Conservation (phyloP, 495 filamentous ascomycete genomes). For the Aspergillus affinis region DNA sequence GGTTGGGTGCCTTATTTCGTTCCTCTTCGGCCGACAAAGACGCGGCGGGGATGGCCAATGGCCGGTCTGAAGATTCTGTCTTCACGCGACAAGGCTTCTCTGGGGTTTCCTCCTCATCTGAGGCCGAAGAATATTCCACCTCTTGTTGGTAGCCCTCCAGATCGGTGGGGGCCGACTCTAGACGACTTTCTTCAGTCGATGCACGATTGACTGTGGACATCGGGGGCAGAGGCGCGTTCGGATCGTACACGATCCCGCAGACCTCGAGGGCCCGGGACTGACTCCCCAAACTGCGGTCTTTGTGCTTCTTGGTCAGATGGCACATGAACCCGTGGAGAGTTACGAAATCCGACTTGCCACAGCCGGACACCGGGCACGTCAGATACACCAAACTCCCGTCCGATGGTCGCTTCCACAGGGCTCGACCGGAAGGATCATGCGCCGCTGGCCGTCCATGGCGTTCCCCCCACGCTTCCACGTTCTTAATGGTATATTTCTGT, state of each 20-base stretch:
- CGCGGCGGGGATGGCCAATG: slow-evolving; percentile 20
- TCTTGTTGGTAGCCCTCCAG: slow-evolving; percentile 34
- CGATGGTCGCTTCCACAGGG: slow-evolving; percentile 48
- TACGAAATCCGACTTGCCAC: slow-evolving; percentile 48
- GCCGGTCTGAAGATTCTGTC: slow-evolving; percentile 30
- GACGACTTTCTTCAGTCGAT: slow-evolving; percentile 40
- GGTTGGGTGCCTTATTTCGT: slow-evolving; percentile 11
- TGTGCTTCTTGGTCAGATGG: slow-evolving; percentile 52
- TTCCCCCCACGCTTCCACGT: slow-evolving; percentile 51
- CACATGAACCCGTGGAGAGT: slow-evolving; percentile 52
- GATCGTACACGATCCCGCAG: slow-evolving; percentile 47
- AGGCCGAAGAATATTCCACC: slow-evolving; percentile 38
- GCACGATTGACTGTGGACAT: slow-evolving; percentile 35
- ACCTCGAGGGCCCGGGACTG: slow-evolving; percentile 47
- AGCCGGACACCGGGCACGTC: slow-evolving; percentile 44
- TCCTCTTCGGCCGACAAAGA: slow-evolving; percentile 21
- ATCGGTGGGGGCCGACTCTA: slow-evolving; percentile 32
- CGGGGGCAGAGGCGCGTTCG: slow-evolving; percentile 41
- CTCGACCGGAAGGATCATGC: slow-evolving; percentile 45
- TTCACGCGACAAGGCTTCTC: slow-evolving; percentile 32
- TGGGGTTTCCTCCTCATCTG: slow-evolving; percentile 34
- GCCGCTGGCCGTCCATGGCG: slow-evolving; percentile 47
- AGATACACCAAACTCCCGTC: slow-evolving; percentile 49
- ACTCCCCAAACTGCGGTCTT: slow-evolving; percentile 48
- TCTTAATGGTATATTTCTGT: slow-evolving; percentile 53